phyloP scores from a whole-genome alignment of 805 yeast genomes.

The Tetrapisispora namnaoensis region DNA sequence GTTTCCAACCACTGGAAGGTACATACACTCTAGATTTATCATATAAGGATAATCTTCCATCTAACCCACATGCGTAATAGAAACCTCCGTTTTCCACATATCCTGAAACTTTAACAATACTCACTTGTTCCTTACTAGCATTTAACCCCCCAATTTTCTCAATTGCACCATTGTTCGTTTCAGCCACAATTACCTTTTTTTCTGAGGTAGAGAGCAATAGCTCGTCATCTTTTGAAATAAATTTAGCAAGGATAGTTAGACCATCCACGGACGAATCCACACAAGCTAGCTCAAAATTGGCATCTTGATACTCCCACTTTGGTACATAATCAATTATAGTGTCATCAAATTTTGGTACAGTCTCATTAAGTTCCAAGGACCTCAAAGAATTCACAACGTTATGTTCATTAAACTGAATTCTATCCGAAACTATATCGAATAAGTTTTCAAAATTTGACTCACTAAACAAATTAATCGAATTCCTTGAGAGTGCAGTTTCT shows the following conservation, averaged over 20 bases:
- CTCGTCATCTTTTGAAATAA: background rate
- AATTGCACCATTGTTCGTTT: background rate
- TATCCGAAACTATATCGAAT: constrained; percentile 18
- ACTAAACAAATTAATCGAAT: constrained; percentile 1
- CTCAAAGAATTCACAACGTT: constrained; percentile 8
- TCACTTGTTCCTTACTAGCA: background rate
- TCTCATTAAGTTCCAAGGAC: constrained; percentile 10
- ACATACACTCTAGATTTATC: constrained; percentile 2
- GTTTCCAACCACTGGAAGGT: constrained; percentile 9
- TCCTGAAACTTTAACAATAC: constrained; percentile 18
- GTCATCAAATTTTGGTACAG: background rate
- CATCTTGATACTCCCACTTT: constrained; percentile 14
- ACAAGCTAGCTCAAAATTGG: background rate
- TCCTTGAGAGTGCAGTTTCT: constrained; percentile 14
- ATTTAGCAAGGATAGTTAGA: background rate
- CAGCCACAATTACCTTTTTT: constrained; percentile 5
- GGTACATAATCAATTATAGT: background rate
- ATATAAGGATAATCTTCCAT: constrained; percentile 16
- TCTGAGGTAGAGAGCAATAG: constrained; percentile 11
- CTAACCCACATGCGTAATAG: constrained; percentile 17
- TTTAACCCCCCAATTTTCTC: background rate
- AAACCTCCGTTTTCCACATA: constrained; percentile 3
- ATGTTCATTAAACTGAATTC: constrained; percentile 19
- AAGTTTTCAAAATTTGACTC: constrained; percentile 2
- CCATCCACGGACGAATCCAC: background rate